Percentiles rank a stretch among this genome's conserved stretches.
These are phyloP conservation scores for Solanum peruvianum DNA, from an alignment of 257 asterid genomes.

Conservation along the genomic window DNA sequence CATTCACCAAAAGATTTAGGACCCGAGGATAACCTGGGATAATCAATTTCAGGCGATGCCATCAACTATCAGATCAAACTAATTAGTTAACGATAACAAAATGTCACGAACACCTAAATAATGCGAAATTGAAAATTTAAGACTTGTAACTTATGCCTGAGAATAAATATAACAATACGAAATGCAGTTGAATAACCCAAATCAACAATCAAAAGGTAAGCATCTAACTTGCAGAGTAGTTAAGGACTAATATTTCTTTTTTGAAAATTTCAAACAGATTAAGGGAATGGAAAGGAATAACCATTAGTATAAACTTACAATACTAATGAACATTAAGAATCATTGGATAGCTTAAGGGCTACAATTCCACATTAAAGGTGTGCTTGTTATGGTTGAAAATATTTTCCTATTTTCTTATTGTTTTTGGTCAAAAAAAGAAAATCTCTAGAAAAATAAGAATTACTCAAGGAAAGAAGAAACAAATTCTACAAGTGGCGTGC, in stretches of 20 bases:
- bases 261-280: not conserved
- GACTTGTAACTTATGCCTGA: not conserved
- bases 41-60: constrained; percentile 32
- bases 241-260: not conserved
- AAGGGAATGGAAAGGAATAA: not conserved
- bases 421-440: no score
- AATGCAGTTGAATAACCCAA: not conserved
- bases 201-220: not conserved
- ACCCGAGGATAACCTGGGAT: constrained; percentile 25
- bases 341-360: not conserved
- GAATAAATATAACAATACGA: not conserved
- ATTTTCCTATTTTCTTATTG: no score
- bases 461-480: no score
- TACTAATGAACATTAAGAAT: not conserved
- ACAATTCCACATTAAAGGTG: not conserved
- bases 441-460: no score
- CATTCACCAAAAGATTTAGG: constrained; percentile 37
- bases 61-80: constrained; percentile 13
- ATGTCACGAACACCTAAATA: constrained; percentile 6
- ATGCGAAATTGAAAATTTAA: not conserved
- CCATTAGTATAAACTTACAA: not conserved
- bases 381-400: no score
- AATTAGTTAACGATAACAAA: not conserved
- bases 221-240: not conserved
- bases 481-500: no score